A percentile compares a stretch with the other conserved stretches of the same genome.
phyloP scores from a whole-genome alignment of 495 filamentous ascomycete genomes.

The Tuber melanosporum region DNA sequence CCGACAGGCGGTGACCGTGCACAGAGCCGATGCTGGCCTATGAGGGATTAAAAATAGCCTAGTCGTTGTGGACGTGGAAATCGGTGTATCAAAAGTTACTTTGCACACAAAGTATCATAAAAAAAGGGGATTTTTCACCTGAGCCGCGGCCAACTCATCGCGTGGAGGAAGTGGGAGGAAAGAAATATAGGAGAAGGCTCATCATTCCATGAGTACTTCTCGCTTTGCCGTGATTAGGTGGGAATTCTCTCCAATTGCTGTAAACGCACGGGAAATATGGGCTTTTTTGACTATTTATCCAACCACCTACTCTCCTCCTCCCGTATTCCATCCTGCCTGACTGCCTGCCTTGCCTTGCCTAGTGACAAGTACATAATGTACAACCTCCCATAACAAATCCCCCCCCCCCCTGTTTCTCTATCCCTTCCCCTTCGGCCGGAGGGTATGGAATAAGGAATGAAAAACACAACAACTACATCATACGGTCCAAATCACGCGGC shows the following conservation, averaged over 20 bases:
- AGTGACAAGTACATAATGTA: background rate
- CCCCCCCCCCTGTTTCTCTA: background rate
- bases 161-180: background rate
- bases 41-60: conserved; percentile 2
- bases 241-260: background rate
- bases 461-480: background rate
- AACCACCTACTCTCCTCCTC: background rate
- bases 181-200: background rate
- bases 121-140: background rate
- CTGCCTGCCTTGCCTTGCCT: background rate
- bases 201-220: background rate
- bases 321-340: background rate
- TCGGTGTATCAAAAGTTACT: background rate
- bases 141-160: background rate
- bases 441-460: background rate
- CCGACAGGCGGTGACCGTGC: background rate
- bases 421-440: background rate
- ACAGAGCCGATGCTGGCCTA: background rate
- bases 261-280: background rate
- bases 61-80: background rate
- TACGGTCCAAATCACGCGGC: background rate
- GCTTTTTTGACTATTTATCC: conserved; percentile 1
- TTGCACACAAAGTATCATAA: background rate
- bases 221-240: background rate
- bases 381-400: background rate